Conservation (phyloP, 179 eudicot species). For the Kewa caespitosa region DNA sequence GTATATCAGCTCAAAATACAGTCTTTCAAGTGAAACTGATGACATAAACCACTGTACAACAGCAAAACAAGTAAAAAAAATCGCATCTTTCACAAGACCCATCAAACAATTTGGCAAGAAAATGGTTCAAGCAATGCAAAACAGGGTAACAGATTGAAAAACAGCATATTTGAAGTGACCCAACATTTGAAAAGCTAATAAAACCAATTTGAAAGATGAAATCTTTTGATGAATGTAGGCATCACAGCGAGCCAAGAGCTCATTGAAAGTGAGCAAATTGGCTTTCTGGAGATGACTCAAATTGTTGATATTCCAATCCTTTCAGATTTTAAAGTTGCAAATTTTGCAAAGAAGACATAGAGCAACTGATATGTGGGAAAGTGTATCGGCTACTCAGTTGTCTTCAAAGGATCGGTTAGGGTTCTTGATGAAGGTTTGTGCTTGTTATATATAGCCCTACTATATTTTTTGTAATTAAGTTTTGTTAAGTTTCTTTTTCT, state of each 20-base stretch:
- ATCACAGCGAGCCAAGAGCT: constrained; percentile 52
- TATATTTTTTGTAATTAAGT: background rate
- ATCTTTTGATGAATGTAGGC: constrained; percentile 22
- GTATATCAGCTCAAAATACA: too few species aligned
- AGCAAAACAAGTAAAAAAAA: background rate
- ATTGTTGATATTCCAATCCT: constrained; percentile 2
- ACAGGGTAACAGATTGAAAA: background rate
- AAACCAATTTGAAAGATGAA: background rate
- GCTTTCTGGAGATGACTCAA: constrained; percentile 51
- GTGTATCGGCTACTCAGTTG: constrained; percentile 21
- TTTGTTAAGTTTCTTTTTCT: background rate
- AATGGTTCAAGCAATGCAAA: background rate
- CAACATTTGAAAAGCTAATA: background rate
- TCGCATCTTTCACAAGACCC: background rate
- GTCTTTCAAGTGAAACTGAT: too few species aligned
- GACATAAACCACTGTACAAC: too few species aligned
- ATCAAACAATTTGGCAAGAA: too few species aligned
- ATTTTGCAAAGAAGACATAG: constrained; percentile 14
- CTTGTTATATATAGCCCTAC: background rate
- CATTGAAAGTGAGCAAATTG: constrained; percentile 21
- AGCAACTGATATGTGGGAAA: background rate
- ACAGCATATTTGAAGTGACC: background rate
- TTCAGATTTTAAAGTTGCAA: background rate
- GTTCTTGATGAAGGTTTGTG: background rate
- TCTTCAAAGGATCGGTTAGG: constrained; percentile 23